Conservation (phyloP, 495 filamentous ascomycete species). For the Aspergillus incahuasiensis region DNA sequence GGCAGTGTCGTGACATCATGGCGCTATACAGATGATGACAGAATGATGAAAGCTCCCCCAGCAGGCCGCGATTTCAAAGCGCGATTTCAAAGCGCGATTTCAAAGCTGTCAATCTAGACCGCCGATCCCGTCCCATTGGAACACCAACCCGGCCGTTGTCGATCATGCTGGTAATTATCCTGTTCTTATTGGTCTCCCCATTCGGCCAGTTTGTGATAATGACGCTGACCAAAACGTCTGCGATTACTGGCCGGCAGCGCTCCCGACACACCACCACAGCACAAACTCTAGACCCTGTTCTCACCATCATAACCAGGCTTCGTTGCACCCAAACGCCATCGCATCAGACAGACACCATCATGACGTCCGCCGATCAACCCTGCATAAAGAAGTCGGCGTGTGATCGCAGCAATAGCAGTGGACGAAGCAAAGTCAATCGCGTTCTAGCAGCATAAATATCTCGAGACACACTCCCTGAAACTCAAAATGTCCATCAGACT, state of each 20-base stretch:
- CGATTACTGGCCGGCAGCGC: background rate
- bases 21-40: background rate
- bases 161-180: background rate
- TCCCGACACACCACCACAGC: background rate
- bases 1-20: constrained; percentile 2
- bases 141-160: background rate
- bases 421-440: too few relatives aligned
- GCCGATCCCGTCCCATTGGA: background rate
- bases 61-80: background rate
- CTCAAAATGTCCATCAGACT: background rate
- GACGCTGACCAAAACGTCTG: background rate
- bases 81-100: background rate
- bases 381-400: background rate
- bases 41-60: background rate
- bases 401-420: background rate
- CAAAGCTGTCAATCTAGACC: background rate
- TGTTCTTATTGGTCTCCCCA: background rate
- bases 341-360: background rate
- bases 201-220: background rate
- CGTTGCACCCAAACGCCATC: background rate
- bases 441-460: background rate
- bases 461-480: background rate
- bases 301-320: background rate
- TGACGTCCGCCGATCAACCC: background rate
- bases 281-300: background rate